Percentiles rank a stretch among this genome's conserved stretches.
Conservation (phyloP, 225 moss, liverwort and hornwort species). For the Pseudoscleropodium purum region DNA sequence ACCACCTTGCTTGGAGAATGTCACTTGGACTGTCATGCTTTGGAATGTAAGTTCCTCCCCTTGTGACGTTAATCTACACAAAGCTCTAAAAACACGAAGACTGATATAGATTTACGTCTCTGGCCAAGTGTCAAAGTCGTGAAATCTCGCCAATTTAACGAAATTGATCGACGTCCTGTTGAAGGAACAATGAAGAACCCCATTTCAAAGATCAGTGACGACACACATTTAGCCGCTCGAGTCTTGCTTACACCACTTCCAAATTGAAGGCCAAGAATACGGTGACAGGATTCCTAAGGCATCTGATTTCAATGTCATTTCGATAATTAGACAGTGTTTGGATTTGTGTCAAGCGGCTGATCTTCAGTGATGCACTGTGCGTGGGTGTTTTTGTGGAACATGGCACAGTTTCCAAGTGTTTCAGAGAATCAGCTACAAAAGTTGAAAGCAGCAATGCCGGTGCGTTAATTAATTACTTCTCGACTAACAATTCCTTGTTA, state of each 20-base stretch:
- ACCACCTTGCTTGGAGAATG: slow-evolving; percentile 56
- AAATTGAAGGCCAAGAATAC: not conserved
- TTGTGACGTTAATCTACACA: not conserved
- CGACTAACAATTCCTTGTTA: not conserved
- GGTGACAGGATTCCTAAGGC: not conserved
- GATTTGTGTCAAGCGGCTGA: not conserved
- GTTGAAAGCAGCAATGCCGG: slow-evolving; percentile 10
- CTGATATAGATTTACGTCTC: not conserved
- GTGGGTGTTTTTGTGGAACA: not conserved
- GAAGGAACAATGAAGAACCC: not conserved
- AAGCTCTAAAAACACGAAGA: not conserved
- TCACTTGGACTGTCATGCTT: slow-evolving; percentile 53
- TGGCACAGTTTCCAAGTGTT: slow-evolving; percentile 14
- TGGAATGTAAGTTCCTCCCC: slow-evolving; percentile 2
- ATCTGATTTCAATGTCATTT: not conserved
- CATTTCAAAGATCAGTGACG: not conserved
- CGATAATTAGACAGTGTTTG: not conserved
- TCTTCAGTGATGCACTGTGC: not conserved
- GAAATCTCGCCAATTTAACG: not conserved
- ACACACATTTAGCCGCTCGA: not conserved
- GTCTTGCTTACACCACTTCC: not conserved
- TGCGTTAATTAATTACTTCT: not conserved
- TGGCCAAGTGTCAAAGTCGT: no score
- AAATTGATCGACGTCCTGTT: not conserved
- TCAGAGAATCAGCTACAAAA: slow-evolving; percentile 5